Evolutionary conservation across 2,329 filamentous ascomycete genomes (phyloP), one percentile per base, ranked within the genome.

Genomic region (Botrytis tulipae): DNA sequence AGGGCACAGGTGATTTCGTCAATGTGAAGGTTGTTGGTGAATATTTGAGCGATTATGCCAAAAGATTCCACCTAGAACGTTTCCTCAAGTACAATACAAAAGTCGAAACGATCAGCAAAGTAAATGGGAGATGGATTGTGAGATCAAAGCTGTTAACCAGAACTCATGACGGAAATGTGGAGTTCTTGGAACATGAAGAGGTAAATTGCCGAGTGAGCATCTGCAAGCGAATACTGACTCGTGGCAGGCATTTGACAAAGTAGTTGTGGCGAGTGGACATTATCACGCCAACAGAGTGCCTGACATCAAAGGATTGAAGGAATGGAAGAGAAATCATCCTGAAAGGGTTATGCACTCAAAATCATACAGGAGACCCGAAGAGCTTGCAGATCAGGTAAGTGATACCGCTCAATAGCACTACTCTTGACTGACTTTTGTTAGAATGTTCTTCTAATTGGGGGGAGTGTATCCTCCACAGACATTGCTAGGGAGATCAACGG

Each of bases 191-290:
- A 18, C 25, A 37, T 7, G 44, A 65, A 29, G 70, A 71, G 44
- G 70, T 71, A 32, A 7, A 20, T 25, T 18, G 14, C 29, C 14
- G 7, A 18, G 32, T 18, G 46, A 14, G 25, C 29, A 32, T n/a
- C 10, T 25, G 37, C 12, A 29, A 71, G 46, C 6, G 46, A 32
- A 66, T 29, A 16, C 44, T 71, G 20, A 71, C 35, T n/a, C 37
- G 29, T 68, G 2, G 25, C 22, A 78, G 77, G 74, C 70, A 22
- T 88, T 96, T 75, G 90, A 93, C 78, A 88, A 89, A 0, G 84
- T 93, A 1, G 86, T 92, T 1, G 87, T 91, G 4, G 89, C 91
- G 0, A 89, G 85, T 42, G 91, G 91, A 0, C 91, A 93, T 80
- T 93, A 92, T 77, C 87, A 88, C 76, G 84, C 90, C 1, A 89